Percentiles rank a stretch among this genome's conserved stretches.
Evolutionary conservation across 768 basidiomycete genomes (phyloP).

Genomic region (Lentinus tigrinus): DNA sequence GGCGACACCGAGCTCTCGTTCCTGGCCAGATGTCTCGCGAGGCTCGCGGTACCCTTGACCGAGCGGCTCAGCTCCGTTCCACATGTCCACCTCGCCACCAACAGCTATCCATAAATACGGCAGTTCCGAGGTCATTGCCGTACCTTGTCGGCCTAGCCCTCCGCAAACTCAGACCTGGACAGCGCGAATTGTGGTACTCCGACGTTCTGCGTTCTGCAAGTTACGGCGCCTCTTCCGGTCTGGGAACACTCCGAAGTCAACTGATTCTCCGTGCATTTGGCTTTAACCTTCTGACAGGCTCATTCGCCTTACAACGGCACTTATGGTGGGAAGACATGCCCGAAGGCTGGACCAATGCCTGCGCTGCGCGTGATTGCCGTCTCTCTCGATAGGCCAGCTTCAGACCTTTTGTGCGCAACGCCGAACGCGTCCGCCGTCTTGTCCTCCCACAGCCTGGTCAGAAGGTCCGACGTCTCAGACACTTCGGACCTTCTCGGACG

Average conservation of each 20-base stretch:
- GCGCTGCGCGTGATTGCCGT: neutral
- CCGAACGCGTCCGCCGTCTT: neutral
- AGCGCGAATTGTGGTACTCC: too few species aligned
- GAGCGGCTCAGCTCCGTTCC: neutral
- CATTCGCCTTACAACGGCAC: neutral
- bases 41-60: neutral
- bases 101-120: neutral
- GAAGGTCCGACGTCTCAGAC: neutral
- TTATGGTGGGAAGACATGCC: neutral
- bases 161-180: too few species aligned
- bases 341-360: neutral
- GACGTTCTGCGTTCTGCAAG: too few species aligned
- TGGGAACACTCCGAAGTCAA: constrained; percentile 14
- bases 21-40: constrained; percentile 6
- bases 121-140: neutral
- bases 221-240: neutral
- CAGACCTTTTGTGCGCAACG: neutral
- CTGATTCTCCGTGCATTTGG: constrained; percentile 13
- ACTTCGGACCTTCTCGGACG: too few species aligned
- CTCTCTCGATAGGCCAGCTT: neutral
- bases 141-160: too few species aligned
- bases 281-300: constrained; percentile 18
- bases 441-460: neutral
- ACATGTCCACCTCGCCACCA: neutral
- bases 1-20: constrained; percentile 1